These are phyloP conservation scores for Geotrichum carabidarum DNA, from an alignment of 1,139 yeast genomes.

Conservation along the genomic window DNA sequence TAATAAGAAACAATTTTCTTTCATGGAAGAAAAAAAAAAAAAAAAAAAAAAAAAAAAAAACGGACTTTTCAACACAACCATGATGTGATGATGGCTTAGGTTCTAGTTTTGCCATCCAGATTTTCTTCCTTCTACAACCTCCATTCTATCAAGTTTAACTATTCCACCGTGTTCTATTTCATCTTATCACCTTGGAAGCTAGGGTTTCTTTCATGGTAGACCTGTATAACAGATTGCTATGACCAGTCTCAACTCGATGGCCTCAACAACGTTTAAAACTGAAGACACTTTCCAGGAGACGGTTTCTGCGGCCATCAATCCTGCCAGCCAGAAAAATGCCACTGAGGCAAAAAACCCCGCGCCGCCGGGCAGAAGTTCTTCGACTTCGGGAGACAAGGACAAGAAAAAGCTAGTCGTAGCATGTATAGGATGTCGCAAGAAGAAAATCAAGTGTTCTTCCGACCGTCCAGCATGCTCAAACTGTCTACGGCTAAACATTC, in stretches of 20 bases:
- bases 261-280: neutral
- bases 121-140: too few species aligned
- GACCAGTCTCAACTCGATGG: neutral
- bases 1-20: too few species aligned
- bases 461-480: conserved; percentile 40
- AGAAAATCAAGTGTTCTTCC: conserved; percentile 39
- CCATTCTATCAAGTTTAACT: too few species aligned
- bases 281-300: neutral
- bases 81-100: too few species aligned
- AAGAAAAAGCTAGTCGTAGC: conserved; percentile 37
- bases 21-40: too few species aligned
- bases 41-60: too few species aligned
- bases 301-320: too few species aligned
- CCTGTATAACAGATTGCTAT: neutral
- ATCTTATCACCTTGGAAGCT: too few species aligned
- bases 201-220: neutral
- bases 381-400: neutral
- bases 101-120: too few species aligned
- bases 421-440: conserved; percentile 37
- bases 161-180: too few species aligned
- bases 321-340: too few species aligned
- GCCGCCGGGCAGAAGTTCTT: neutral
- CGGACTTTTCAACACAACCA: too few species aligned
- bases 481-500: conserved; percentile 36
- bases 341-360: neutral